Evolutionary conservation across 148 eudicot genomes (phyloP).

Genomic region (Heliosperma pusillum): DNA sequence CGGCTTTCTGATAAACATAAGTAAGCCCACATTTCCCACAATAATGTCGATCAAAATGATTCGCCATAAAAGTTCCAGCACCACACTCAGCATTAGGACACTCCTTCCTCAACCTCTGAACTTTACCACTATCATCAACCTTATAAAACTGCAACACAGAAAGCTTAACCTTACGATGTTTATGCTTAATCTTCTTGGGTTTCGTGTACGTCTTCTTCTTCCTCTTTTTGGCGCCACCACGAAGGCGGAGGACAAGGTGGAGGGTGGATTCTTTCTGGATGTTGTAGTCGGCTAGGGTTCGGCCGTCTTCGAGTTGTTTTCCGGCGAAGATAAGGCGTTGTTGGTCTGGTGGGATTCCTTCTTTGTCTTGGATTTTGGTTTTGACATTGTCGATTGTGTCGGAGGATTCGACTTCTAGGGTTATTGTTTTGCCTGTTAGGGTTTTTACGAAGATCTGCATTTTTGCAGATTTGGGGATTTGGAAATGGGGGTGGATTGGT

Average conservation of each 20-base stretch:
- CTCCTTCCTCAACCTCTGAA: not conserved
- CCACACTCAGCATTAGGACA: not conserved
- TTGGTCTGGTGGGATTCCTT: not conserved
- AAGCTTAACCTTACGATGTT: not conserved
- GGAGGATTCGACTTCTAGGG: not conserved
- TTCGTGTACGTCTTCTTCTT: not conserved
- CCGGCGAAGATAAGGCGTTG: not conserved
- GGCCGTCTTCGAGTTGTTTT: not conserved
- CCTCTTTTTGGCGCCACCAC: not conserved
- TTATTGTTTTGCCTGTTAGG: not conserved
- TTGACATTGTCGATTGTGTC: not conserved
- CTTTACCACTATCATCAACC: not conserved
- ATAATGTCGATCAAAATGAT: not conserved
- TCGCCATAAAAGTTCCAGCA: not conserved
- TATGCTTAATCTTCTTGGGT: not conserved
- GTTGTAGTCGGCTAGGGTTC: not conserved
- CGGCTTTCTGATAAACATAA: not conserved
- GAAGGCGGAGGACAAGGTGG: not conserved
- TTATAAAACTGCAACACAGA: not conserved
- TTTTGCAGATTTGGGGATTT: not conserved
- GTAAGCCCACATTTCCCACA: not conserved
- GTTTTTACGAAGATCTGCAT: not conserved
- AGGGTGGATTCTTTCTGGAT: not conserved
- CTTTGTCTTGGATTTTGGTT: not conserved
- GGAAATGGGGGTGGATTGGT: not conserved